Evolutionary conservation across 371 early-diverging fungal species (phyloP), one percentile per base, ranked within the genome.

Genomic region (Mortierella sp.): DNA sequence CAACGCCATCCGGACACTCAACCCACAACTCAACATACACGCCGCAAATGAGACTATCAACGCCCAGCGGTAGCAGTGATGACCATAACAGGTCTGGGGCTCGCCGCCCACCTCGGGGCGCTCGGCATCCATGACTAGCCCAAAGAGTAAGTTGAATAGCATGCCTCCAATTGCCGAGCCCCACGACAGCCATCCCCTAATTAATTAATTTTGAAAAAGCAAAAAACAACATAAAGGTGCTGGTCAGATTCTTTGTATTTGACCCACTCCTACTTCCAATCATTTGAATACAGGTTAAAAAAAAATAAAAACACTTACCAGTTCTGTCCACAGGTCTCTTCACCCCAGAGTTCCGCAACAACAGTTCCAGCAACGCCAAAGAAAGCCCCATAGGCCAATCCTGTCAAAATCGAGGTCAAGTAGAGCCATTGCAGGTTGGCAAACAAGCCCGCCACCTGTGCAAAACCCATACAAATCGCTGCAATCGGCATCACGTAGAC

Each of bases 291-390:
- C 31, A 54, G 28, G 24, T 13, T 28, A 65, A 13, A 1, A 55
- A 24, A 55, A 19, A 52, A 26, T 68, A 54, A 71, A 44, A 44
- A 21, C 45, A 19, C 76, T 24, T 78, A 84, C 84, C 84, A 84
- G 71, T 84, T 84, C 70, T 84, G 85, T 47, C 85, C 85, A 57
- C 85, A 84, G 21, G 82, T 79, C 24, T 74, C 82, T 60, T 52
- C 77, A 4, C 85, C 85, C 85, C 85, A 84, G 13, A 84, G 70
- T 72, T 84, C 85, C 0, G 85, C 85, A 38, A 84, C 85, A 74
- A 84, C 81, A 50, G 72, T 84, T 19, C 82, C 82, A 24, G 85
- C 85, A 26, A 81, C 79, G 21, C 81, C 85, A 81, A 84, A 84
- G 77, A 76, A 84, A n/a, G 74, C 81, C n/a, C 85, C 85, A 50